A percentile compares a stretch with the other conserved stretches of the same genome.
These are phyloP conservation scores for Neonectria ditissima DNA, from an alignment of 2,329 filamentous ascomycete species.

Conservation along the genomic window DNA sequence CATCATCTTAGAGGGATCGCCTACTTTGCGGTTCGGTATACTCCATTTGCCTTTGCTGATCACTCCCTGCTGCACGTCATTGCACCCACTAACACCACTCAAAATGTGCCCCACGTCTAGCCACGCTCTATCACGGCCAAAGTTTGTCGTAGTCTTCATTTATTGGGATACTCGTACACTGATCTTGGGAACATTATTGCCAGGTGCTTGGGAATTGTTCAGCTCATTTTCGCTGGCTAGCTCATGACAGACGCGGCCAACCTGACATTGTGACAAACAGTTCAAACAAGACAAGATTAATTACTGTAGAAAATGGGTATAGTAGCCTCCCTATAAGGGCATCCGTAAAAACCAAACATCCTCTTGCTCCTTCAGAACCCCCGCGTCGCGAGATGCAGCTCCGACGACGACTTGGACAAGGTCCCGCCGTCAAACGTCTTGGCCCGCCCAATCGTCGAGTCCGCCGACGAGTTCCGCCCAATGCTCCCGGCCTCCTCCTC, in stretches of 20 bases:
- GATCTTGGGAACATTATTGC: too few relatives aligned
- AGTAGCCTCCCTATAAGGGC: background rate
- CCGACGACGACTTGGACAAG: constrained; percentile 44
- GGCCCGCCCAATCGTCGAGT: constrained; percentile 28
- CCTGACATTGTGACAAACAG: background rate
- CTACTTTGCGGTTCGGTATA: too few relatives aligned
- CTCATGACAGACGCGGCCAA: background rate
- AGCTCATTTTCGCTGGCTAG: too few relatives aligned
- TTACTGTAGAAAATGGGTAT: background rate
- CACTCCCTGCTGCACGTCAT: too few relatives aligned
- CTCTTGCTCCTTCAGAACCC: constrained; percentile 29
- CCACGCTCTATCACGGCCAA: too few relatives aligned
- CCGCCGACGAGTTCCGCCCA: constrained; percentile 30
- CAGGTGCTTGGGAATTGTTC: too few relatives aligned
- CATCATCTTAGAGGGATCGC: too few relatives aligned
- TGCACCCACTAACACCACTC: too few relatives aligned
- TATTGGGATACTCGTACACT: too few relatives aligned
- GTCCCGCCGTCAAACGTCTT: constrained; percentile 32
- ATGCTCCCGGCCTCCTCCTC: constrained; percentile 37
- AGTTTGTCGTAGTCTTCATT: too few relatives aligned
- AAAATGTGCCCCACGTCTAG: too few relatives aligned
- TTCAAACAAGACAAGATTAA: background rate
- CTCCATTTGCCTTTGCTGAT: too few relatives aligned
- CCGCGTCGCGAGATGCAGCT: constrained; percentile 40
- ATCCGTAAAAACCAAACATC: background rate